phyloP scores from a whole-genome alignment of 768 basidiomycete genomes.

The Tulasnella sp. region DNA sequence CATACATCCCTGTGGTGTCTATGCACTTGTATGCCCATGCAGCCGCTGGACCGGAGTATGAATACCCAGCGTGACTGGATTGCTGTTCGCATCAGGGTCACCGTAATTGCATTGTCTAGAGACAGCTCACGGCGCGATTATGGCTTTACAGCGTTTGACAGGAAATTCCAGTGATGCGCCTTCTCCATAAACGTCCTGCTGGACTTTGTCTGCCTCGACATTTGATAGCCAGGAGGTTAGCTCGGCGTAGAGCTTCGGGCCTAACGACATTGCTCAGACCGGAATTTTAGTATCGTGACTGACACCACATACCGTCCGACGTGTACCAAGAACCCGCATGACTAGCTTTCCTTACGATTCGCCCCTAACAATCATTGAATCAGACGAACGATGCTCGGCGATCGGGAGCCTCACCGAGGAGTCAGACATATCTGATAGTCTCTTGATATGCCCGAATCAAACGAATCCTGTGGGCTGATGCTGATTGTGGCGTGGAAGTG shows the following conservation, averaged over 20 bases:
- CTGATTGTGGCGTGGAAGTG: not conserved
- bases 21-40: slow-evolving; percentile 94
- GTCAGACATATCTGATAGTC: no score
- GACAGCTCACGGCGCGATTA: slow-evolving; percentile 80
- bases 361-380: no score
- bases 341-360: slow-evolving; percentile 43
- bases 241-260: slow-evolving; percentile 43
- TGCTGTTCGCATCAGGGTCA: not conserved
- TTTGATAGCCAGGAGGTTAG: slow-evolving; percentile 49
- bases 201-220: slow-evolving; percentile 37
- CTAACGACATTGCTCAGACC: slow-evolving; percentile 29
- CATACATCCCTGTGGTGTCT: slow-evolving; percentile 68
- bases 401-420: no score
- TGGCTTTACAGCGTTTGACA: slow-evolving; percentile 59
- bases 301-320: slow-evolving; percentile 38
- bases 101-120: not conserved
- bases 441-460: no score
- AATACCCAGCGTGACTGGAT: slow-evolving; percentile 84
- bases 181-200: slow-evolving; percentile 22
- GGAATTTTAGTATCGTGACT: not conserved
- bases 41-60: slow-evolving; percentile 85
- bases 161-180: slow-evolving; percentile 42
- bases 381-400: no score
- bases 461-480: no score
- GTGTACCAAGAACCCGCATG: slow-evolving; percentile 93